Base-by-base conservation (phyloP, 495 filamentous ascomycete genomes). In the Xylaria intraflava region DNA sequence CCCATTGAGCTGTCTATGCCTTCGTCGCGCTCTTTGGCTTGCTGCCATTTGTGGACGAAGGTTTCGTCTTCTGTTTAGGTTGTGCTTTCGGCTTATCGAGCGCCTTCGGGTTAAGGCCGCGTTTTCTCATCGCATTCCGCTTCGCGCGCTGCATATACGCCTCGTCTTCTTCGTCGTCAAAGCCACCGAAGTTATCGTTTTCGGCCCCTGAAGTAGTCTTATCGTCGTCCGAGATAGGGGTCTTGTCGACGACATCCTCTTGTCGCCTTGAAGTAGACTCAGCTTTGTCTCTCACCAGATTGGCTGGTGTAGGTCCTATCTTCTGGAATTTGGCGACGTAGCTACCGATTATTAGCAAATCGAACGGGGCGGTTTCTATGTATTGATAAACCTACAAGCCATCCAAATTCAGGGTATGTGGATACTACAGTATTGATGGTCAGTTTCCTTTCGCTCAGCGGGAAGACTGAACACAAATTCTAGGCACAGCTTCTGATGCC, bases 261-360 rank as follows among this genome's bases (percentile, higher is more conserved):
- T 64, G 61, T 3, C 62, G 66, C 29, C 27, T 59, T 27, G 62
- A 58, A 17, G 61, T 60, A 5, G 43, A 53, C 10, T 50, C 51
- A 20, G 56, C 45, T 61, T 68, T 73, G 45, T 72, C 65, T 52
- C 68, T 73, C 53, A 80, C 76, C 11, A 76, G 75, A 33, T 78
- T 78, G 27, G 72, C 70, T 0, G 86, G 82, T 11, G 84, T 87
- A 0, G 86, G 87, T 11, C 81, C 93, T 26, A 79, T 81, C 81
- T 98, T 98, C 73, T 94, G 92, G 65, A 98, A 84, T 71, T 97
- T 98, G 63, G 88, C 86, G 51, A 97, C 93, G 67, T 94, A 98
- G 83, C 52, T 55, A 11, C 11, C 16, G 14, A 33, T 10, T 14
- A 36, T 55, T 49, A 55, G 45, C n/a, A 1, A 7, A 33, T 27